These are phyloP conservation scores for Laburnicola sp. DNA, from an alignment of 2,329 filamentous ascomycete species.

Conservation along the genomic window DNA sequence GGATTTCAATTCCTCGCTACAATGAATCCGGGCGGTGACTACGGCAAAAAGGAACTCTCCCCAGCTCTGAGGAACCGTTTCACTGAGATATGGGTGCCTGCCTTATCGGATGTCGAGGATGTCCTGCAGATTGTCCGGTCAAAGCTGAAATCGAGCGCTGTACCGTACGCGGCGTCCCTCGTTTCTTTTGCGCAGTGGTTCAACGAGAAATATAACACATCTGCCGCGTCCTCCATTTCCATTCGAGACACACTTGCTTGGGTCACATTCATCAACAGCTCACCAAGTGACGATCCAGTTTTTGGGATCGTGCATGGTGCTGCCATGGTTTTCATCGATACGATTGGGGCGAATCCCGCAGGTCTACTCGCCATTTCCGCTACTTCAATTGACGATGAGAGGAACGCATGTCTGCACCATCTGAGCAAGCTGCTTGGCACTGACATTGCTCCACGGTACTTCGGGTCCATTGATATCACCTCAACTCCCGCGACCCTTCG, in stretches of 20 bases:
- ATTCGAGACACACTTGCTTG: conserved; percentile 91
- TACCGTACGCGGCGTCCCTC: conserved; percentile 67
- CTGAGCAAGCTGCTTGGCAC: conserved; percentile 67
- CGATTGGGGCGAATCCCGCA: conserved; percentile 90
- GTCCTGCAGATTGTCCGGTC: conserved; percentile 81
- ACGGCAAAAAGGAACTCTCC: conserved; percentile 95
- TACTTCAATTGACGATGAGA: conserved; percentile 70
- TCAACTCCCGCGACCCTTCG: conserved; percentile 59
- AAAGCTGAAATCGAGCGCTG: conserved; percentile 65
- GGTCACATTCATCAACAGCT: conserved; percentile 87
- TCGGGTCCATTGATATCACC: conserved; percentile 61
- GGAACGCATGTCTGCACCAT: conserved; percentile 71
- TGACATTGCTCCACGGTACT: conserved; percentile 69
- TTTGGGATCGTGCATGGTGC: conserved; percentile 77
- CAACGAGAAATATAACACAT: conserved; percentile 74
- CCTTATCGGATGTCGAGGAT: conserved; percentile 81
- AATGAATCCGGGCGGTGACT: conserved; percentile 99
- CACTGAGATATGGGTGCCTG: conserved; percentile 97
- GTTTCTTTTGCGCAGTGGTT: conserved; percentile 94
- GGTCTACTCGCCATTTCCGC: conserved; percentile 76
- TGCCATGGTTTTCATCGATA: conserved; percentile 93
- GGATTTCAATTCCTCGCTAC: conserved; percentile 97
- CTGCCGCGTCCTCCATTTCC: conserved; percentile 76
- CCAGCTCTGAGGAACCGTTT: conserved; percentile 94
- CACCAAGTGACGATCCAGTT: conserved; percentile 52